Conservation (phyloP, 495 filamentous ascomycete genomes). For the Xylaria cubensis region DNA sequence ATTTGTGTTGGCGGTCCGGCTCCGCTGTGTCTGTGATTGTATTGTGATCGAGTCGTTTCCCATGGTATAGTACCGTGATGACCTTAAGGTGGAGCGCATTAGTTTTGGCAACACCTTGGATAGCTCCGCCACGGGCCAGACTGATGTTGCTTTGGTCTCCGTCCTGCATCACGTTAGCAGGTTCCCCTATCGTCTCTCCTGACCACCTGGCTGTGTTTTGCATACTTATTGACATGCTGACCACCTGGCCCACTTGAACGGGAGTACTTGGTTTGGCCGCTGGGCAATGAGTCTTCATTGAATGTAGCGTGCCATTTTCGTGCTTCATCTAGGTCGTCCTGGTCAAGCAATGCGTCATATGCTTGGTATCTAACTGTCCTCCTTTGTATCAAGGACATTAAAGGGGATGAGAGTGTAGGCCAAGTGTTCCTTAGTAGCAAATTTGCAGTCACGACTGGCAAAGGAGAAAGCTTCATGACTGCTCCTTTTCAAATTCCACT, state of each 20-base stretch:
- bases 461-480: background rate
- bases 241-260: conserved; percentile 92
- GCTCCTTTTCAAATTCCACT: no score
- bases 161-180: conserved; percentile 62
- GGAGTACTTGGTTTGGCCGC: conserved; percentile 73
- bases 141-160: conserved; percentile 86
- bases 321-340: conserved; percentile 71
- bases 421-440: background rate
- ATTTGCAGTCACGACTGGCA: background rate
- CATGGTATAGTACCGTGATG: conserved; percentile 73
- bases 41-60: conserved; percentile 61
- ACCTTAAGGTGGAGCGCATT: conserved; percentile 66
- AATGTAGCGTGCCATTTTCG: conserved; percentile 78
- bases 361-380: conserved; percentile 42
- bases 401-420: background rate
- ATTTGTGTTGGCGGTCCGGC: conserved; percentile 52
- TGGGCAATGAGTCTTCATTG: conserved; percentile 67
- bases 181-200: background rate
- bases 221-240: conserved; percentile 95
- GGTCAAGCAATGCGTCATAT: conserved; percentile 48
- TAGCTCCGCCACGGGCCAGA: conserved; percentile 64
- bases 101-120: conserved; percentile 69
- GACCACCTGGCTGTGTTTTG: background rate
- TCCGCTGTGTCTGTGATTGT: conserved; percentile 53
- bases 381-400: background rate